phyloP scores from a whole-genome alignment of 257 asterid genomes.

The Solanum paucissectum region DNA sequence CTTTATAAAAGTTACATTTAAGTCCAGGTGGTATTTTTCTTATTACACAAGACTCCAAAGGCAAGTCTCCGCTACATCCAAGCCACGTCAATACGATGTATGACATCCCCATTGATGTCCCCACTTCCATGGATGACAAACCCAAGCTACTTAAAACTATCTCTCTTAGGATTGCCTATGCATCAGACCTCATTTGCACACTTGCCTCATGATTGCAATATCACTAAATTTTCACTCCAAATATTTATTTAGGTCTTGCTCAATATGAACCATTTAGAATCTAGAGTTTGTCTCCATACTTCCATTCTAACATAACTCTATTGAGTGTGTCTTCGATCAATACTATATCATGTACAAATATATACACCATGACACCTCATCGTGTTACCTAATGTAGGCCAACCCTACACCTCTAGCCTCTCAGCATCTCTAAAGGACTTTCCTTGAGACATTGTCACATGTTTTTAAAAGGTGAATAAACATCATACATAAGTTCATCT shows the following conservation, averaged over 20 bases:
- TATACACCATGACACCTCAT: background rate
- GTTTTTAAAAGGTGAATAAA: too few relatives aligned
- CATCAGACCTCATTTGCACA: background rate
- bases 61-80: background rate
- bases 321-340: background rate
- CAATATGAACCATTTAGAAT: background rate
- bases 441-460: background rate
- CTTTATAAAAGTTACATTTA: too few relatives aligned
- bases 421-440: background rate
- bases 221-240: background rate
- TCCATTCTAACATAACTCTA: background rate
- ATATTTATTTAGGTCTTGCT: background rate
- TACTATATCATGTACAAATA: too few relatives aligned
- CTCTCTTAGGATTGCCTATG: background rate
- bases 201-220: background rate
- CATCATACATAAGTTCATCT: too few relatives aligned
- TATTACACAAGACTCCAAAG: background rate
- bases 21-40: too few relatives aligned
- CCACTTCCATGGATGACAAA: background rate
- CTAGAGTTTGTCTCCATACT: background rate
- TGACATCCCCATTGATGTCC: background rate
- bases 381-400: background rate
- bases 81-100: background rate
- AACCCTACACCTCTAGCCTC: background rate
- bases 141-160: background rate